These are phyloP conservation scores for Paramecium tetraurelia DNA, from an alignment of 73 alveolate genomes.

Conservation along the genomic window DNA sequence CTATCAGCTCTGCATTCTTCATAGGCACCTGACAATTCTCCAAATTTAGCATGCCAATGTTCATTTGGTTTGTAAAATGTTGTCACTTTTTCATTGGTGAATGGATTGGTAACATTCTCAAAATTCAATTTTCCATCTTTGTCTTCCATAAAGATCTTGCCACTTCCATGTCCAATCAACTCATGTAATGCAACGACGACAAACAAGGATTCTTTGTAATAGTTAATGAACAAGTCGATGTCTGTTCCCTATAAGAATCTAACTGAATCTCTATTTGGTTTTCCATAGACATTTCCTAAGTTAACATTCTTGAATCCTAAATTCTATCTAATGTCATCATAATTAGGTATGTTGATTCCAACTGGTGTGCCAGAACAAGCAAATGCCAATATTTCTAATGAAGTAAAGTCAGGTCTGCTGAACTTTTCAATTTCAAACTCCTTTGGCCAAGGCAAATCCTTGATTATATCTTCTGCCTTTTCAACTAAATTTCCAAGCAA, in stretches of 20 bases:
- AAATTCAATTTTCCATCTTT: slow-evolving; percentile 81
- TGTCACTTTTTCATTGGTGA: slow-evolving; percentile 80
- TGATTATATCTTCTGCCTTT: slow-evolving; percentile 75
- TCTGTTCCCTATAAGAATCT: slow-evolving; percentile 79
- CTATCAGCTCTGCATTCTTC: slow-evolving; percentile 97
- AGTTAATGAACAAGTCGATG: slow-evolving; percentile 64
- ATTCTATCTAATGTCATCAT: slow-evolving; percentile 85
- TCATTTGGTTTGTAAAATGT: slow-evolving; percentile 82
- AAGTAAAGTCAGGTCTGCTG: slow-evolving; percentile 85
- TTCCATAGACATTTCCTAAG: slow-evolving; percentile 78
- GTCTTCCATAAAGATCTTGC: slow-evolving; percentile 79
- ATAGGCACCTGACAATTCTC: slow-evolving; percentile 78
- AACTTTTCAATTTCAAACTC: slow-evolving; percentile 90
- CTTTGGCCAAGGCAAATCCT: slow-evolving; percentile 93
- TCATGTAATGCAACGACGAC: slow-evolving; percentile 91
- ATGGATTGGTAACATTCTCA: slow-evolving; percentile 83
- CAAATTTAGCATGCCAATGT: slow-evolving; percentile 92
- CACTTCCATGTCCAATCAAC: slow-evolving; percentile 87
- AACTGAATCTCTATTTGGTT: slow-evolving; percentile 68
- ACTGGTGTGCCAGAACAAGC: slow-evolving; percentile 89
- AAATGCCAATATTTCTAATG: slow-evolving; percentile 83
- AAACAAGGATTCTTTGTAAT: slow-evolving; percentile 69
- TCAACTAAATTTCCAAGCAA: slow-evolving; percentile 77
- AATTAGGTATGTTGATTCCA: slow-evolving; percentile 95
- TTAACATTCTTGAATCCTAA: slow-evolving; percentile 91